Evolutionary conservation across 495 filamentous ascomycete species (phyloP), one percentile per base, ranked within the genome.

Genomic region (Xylaria acuta): DNA sequence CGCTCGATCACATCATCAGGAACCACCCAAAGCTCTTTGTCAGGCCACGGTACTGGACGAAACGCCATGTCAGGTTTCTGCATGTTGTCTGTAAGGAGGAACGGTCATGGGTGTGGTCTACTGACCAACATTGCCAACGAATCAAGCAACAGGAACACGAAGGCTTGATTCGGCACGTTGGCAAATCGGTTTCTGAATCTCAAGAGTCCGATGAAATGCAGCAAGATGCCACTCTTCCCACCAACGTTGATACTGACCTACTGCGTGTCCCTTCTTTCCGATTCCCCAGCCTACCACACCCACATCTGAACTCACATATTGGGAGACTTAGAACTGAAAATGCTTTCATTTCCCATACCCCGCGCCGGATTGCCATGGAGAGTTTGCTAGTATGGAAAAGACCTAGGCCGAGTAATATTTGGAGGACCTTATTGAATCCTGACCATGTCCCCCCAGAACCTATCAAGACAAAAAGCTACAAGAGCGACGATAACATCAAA

Each of bases 1-100:
- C 60, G 6, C 60, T 64, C 60, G 12, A 64, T 64, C 36, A 64
- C 14, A 64, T 64, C 22, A 64, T 64, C n/a, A 64, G 60, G 22
- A 64, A 64, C 60, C n/a, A 64, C 8, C 60, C 60, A 64, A 43
- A 43, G 8, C 60, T 64, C 9, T 64, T 64, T 20, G 60, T 43
- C 11, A 64, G 14, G 38, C 60, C 60, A 8, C 36, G 18, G 1
- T 1, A 43, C n/a, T 64, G 60, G 60, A 64, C 38, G 22, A 20
- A 40, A 16, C 38, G 22, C 22, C 60, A 64, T 43, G 36, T 22
- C 5, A 16, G 22, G 2, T 64, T 41, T 30, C 38, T 64, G 22
- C 60, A 43, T 41, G 60, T 43, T 64, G 11, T 30, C 0, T 64
- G 38, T 11, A 64, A 41, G 14, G 60, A 64, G 12, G 60, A 64